A percentile compares a stretch with the other conserved stretches of the same genome.
Evolutionary conservation across 257 asterid species (phyloP).

Genomic region (Penstemon davidsonii): DNA sequence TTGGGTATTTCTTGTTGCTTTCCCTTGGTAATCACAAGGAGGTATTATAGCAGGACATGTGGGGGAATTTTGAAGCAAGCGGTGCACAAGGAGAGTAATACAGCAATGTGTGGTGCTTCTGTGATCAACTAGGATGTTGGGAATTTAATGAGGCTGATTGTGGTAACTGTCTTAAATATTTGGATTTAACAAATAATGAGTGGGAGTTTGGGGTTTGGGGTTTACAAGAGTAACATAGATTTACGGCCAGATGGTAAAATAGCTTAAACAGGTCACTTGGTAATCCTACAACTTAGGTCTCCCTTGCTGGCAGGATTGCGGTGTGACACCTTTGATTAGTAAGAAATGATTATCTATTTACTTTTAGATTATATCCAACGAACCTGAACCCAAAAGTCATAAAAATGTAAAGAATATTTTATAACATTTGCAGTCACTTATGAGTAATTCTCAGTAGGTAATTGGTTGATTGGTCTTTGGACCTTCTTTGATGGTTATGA

Average conservation of each 20-base stretch:
- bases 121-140: too few species aligned
- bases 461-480: not conserved
- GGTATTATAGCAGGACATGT: not conserved
- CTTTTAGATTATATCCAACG: not conserved
- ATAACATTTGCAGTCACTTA: conserved; percentile 5
- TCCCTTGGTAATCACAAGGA: not conserved
- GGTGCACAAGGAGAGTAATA: not conserved
- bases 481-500: conserved; percentile 4
- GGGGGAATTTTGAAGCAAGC: not conserved
- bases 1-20: too few species aligned
- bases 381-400: not conserved
- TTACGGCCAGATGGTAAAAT: too few species aligned
- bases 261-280: too few species aligned
- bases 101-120: too few species aligned
- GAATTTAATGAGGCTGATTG: too few species aligned
- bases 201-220: too few species aligned
- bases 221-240: too few species aligned
- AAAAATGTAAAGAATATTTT: not conserved
- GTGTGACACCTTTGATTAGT: not conserved
- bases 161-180: too few species aligned
- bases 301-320: not conserved
- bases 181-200: too few species aligned
- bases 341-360: not conserved
- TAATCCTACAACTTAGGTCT: too few species aligned
- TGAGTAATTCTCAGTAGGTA: not conserved